Percentiles rank a stretch among this genome's conserved stretches.
These are phyloP conservation scores for Mycena polygramma DNA, from an alignment of 768 basidiomycete genomes.

Conservation along the genomic window DNA sequence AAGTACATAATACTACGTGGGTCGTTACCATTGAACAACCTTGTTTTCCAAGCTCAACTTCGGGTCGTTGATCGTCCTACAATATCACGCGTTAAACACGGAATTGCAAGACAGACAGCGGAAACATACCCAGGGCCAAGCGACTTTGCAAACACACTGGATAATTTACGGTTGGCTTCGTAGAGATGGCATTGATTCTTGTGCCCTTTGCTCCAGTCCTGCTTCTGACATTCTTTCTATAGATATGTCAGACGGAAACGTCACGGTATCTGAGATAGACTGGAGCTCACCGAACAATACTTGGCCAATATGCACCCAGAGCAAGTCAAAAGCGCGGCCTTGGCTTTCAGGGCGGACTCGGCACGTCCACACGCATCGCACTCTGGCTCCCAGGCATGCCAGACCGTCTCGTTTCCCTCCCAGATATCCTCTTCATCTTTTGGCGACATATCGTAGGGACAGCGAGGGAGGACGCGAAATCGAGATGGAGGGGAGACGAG, in stretches of 20 bases:
- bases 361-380: constrained; percentile 24
- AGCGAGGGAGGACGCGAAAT: too few species aligned
- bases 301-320: constrained; percentile 8
- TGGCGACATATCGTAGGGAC: background rate
- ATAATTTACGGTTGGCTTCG: constrained; percentile 25
- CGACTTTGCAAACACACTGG: constrained; percentile 20
- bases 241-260: background rate
- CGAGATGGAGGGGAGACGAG: too few species aligned
- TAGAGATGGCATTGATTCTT: constrained; percentile 24
- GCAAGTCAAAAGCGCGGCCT: background rate
- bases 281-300: constrained; percentile 12
- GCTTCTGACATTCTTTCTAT: constrained; percentile 15
- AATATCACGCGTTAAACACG: background rate
- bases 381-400: constrained; percentile 27
- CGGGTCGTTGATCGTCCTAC: constrained; percentile 20
- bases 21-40: background rate
- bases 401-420: constrained; percentile 17
- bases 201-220: constrained; percentile 3
- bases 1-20: background rate
- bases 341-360: background rate
- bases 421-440: constrained; percentile 1
- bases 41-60: constrained; percentile 12
- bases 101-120: background rate
- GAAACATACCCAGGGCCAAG: constrained; percentile 18
- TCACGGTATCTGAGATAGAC: background rate